Evolutionary conservation across 805 yeast genomes (phyloP), one percentile per base, ranked within the genome.

Genomic region (Starmerella davenportii): DNA sequence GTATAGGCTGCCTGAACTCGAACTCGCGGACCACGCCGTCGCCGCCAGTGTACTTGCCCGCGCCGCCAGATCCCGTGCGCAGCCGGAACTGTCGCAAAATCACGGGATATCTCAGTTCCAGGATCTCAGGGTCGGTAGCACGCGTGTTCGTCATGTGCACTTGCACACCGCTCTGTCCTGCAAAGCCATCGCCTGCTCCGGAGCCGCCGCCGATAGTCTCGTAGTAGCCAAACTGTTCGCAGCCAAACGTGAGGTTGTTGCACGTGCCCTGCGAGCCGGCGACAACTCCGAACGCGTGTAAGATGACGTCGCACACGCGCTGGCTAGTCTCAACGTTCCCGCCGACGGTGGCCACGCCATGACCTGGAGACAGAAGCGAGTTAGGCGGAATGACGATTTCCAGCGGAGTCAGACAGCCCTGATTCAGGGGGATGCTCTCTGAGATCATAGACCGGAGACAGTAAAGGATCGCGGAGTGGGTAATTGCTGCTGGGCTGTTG

Each of bases 211-310:
- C 90, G 43, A 85, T 82, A 0, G 95, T 85, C 55, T 84, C 95
- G 55, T 84, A 84, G 56, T 84, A 84, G 0, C 95, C 94, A 56
- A 81, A 82, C 30, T 39, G 40, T 9, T 47, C 46, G 35, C 42
- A 38, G 35, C 82, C 87, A 62, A 85, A 87, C 0, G 95, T 85
- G 49, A 87, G 72, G 59, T 87, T 90, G 59, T 90, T 87, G 57
- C 94, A 81, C 43, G 90, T 84, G 32, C 95, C 95, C 59, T 87
- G 96, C 1, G 95, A 84, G 47, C 84, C 95, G 2, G 95, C 95
- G 63, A 82, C 79, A 4, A 84, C 82, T 43, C 70, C 67, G 55
- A 90, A 84, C 0, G 96, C 90, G 50, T 76, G 76, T 51, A 87
- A 64, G 30, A 90, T 71, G 2, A 79, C 87, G 58, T 85, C 95